Conservation (phyloP, 106 monocot species). For the Vanilla planifolia region DNA sequence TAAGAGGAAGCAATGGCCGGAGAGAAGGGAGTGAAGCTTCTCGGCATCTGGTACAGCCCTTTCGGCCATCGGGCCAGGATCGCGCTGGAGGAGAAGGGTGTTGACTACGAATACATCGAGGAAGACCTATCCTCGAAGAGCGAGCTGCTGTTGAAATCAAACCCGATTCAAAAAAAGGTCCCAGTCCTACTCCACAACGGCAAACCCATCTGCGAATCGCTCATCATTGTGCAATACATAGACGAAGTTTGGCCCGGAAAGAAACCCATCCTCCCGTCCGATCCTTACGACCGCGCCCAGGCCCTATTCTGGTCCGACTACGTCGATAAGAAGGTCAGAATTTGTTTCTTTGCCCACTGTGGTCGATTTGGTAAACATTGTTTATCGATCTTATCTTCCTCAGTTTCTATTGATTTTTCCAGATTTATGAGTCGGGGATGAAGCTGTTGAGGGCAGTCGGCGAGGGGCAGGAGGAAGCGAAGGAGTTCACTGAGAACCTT, state of each 20-base stretch:
- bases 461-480: constrained; percentile 29
- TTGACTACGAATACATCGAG: constrained; percentile 34
- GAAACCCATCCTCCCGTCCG: constrained; percentile 13
- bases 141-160: constrained; percentile 24
- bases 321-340: constrained; percentile 24
- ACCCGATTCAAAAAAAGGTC: constrained; percentile 48
- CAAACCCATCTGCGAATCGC: constrained; percentile 35
- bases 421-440: constrained; percentile 12
- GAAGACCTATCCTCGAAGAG: constrained; percentile 37
- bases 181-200: constrained; percentile 43
- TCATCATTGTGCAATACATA: constrained; percentile 37
- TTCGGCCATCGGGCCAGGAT: constrained; percentile 35
- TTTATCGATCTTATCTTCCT: background rate
- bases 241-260: constrained; percentile 29
- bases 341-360: too few species aligned
- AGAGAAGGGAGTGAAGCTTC: constrained; percentile 24
- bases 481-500: constrained; percentile 38
- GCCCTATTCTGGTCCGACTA: constrained; percentile 28
- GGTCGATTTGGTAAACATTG: too few species aligned
- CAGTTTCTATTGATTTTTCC: too few species aligned
- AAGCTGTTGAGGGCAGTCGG: constrained; percentile 34
- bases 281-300: constrained; percentile 13
- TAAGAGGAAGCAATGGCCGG: background rate
- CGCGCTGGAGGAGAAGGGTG: constrained; percentile 39
- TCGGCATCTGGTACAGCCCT: constrained; percentile 30